phyloP scores from a whole-genome alignment of 805 yeast genomes.

The Wickerhamiella dianesei region DNA sequence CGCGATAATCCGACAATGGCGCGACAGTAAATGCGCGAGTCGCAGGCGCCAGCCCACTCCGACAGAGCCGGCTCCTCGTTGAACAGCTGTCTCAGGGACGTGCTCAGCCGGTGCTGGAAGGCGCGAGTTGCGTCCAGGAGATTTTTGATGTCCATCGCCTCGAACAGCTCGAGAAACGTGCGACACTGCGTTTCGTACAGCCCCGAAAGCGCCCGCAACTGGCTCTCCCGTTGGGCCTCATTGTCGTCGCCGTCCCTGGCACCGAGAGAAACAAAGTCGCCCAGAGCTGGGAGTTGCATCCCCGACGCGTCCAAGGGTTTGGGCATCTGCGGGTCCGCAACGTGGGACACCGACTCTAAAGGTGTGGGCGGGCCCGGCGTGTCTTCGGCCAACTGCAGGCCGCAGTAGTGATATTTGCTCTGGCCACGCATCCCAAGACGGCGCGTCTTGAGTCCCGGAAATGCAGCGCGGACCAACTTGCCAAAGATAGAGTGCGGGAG shows the following conservation, averaged over 20 bases:
- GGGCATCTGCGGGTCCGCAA: too few relatives aligned
- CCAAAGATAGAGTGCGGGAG: slow-evolving; percentile 71
- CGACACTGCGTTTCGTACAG: slow-evolving; percentile 53
- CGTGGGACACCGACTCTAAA: too few relatives aligned
- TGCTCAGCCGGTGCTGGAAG: slow-evolving; percentile 44
- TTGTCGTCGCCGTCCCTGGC: too few relatives aligned
- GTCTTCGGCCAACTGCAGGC: slow-evolving; percentile 39
- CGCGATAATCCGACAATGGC: slow-evolving; percentile 49
- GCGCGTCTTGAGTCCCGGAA: slow-evolving; percentile 57
- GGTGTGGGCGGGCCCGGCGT: background rate
- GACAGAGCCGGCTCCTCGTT: slow-evolving; percentile 31
- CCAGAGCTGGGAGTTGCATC: too few relatives aligned
- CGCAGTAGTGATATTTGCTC: slow-evolving; percentile 77
- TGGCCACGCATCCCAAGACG: slow-evolving; percentile 73
- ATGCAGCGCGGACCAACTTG: slow-evolving; percentile 49
- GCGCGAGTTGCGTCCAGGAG: slow-evolving; percentile 40
- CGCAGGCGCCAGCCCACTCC: slow-evolving; percentile 60
- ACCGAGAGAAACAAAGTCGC: too few relatives aligned
- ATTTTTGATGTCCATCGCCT: slow-evolving; percentile 53
- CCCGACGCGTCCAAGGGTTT: too few relatives aligned
- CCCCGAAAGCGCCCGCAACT: slow-evolving; percentile 33
- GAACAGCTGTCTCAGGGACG: slow-evolving; percentile 49
- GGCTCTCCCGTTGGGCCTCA: background rate
- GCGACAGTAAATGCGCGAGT: slow-evolving; percentile 43
- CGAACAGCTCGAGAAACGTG: slow-evolving; percentile 47